A percentile compares a stretch with the other conserved stretches of the same genome.
These are phyloP conservation scores for Drosera spatulata DNA, from an alignment of 179 eudicot genomes.

Conservation along the genomic window DNA sequence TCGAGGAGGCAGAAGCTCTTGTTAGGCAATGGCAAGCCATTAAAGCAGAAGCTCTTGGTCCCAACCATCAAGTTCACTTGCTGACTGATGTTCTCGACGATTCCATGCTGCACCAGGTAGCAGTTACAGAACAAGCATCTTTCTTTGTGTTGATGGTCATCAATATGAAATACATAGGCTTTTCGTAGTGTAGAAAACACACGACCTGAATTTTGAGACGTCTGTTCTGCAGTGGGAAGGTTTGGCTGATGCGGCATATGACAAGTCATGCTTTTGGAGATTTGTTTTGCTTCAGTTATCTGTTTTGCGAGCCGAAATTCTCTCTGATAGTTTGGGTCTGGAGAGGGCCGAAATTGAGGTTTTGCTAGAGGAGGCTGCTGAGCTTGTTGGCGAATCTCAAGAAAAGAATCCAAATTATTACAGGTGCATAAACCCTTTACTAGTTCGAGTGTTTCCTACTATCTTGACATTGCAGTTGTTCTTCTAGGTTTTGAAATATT, in stretches of 20 bases:
- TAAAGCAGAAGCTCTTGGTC: constrained; percentile 97
- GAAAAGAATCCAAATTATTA: constrained; percentile 85
- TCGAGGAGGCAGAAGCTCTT: constrained; percentile 92
- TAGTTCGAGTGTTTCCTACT: too few relatives aligned
- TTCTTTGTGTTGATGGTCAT: not conserved
- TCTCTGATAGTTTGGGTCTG: constrained; percentile 39
- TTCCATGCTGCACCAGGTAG: constrained; percentile 89
- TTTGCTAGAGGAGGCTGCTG: constrained; percentile 94
- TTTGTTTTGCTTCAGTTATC: constrained; percentile 86
- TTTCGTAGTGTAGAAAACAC: too few relatives aligned
- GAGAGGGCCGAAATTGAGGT: constrained; percentile 88
- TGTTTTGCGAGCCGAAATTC: constrained; percentile 62
- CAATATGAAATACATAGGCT: too few relatives aligned
- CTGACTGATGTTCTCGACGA: constrained; percentile 84
- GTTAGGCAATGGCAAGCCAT: constrained; percentile 90
- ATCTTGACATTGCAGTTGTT: too few relatives aligned
- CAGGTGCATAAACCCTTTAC: constrained; percentile 34
- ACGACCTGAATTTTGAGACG: too few relatives aligned
- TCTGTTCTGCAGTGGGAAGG: constrained; percentile 63
- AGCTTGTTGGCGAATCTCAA: constrained; percentile 79
- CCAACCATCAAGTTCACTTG: constrained; percentile 47
- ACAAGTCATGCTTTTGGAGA: constrained; percentile 87
- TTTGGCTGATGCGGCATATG: constrained; percentile 75
- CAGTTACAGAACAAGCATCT: not conserved
- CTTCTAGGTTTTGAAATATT: too few relatives aligned